These are phyloP conservation scores for Emergomyces pasteurianus DNA, from an alignment of 2,329 filamentous ascomycete genomes.

Conservation along the genomic window DNA sequence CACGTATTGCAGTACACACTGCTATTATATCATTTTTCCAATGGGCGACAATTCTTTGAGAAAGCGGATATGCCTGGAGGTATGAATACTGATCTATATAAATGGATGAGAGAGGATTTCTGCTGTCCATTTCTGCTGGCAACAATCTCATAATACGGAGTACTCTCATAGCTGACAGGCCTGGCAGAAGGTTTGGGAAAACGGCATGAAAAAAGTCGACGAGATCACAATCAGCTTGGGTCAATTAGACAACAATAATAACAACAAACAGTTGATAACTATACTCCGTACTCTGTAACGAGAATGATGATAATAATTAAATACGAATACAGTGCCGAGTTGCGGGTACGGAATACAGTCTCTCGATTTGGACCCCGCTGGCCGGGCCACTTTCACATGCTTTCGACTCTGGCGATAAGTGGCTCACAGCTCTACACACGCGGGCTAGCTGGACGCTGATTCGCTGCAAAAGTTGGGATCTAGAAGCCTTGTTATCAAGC, in stretches of 20 bases:
- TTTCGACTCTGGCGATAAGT: background rate
- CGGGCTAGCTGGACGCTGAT: background rate
- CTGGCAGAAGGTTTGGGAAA: background rate
- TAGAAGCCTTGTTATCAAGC: background rate
- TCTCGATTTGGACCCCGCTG: no score
- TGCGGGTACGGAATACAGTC: no score
- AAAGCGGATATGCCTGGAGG: no score
- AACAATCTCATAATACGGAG: background rate
- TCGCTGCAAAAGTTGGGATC: background rate
- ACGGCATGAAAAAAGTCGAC: background rate
- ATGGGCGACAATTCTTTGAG: background rate
- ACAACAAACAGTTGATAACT: no score
- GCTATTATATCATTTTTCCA: background rate
- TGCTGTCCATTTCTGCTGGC: background rate
- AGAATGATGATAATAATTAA: background rate
- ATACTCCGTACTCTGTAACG: no score
- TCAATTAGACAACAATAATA: background rate
- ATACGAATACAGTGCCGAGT: no score
- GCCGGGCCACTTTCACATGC: slow-evolving; percentile 2
- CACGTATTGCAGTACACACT: background rate
- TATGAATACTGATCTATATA: background rate
- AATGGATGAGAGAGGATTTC: background rate
- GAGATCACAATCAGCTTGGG: no score
- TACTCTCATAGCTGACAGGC: background rate
- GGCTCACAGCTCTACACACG: background rate